Percentiles rank a stretch among this genome's conserved stretches.
These are phyloP conservation scores for Fusarium fujikuroi DNA, from an alignment of 2,329 filamentous ascomycete genomes.

Conservation along the genomic window DNA sequence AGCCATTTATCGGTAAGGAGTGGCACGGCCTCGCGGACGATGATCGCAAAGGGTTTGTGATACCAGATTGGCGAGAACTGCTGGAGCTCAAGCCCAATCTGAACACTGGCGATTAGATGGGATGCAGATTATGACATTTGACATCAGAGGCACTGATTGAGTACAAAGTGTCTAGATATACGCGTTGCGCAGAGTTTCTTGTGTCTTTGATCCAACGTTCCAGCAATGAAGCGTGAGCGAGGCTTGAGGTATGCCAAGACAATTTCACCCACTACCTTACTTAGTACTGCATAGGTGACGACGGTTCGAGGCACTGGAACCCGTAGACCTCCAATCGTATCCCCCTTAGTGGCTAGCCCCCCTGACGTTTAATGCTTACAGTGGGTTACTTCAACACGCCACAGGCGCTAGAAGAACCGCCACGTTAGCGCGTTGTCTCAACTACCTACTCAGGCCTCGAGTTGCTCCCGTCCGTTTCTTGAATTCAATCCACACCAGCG, in stretches of 20 bases:
- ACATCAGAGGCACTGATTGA: background rate
- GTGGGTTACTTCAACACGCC: slow-evolving; percentile 31
- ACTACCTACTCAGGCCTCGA: slow-evolving; percentile 9
- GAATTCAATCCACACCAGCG: slow-evolving; percentile 12
- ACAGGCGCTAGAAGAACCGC: slow-evolving; percentile 40
- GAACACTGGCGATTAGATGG: slow-evolving; percentile 21
- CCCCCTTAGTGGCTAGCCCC: background rate
- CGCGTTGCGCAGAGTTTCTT: background rate
- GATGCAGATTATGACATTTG: background rate
- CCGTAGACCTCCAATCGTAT: background rate
- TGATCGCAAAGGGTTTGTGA: slow-evolving; percentile 54
- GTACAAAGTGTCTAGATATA: background rate
- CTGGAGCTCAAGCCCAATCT: slow-evolving; percentile 21
- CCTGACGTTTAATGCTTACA: slow-evolving; percentile 20
- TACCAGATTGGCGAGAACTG: slow-evolving; percentile 60
- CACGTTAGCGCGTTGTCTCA: slow-evolving; percentile 35
- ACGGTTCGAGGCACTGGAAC: background rate
- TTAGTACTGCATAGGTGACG: background rate
- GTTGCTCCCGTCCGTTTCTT: slow-evolving; percentile 29
- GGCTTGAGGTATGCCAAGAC: slow-evolving; percentile 9
- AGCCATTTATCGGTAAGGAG: slow-evolving; percentile 59
- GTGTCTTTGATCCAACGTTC: background rate
- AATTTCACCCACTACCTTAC: slow-evolving; percentile 17
- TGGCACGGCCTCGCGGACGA: slow-evolving; percentile 52
- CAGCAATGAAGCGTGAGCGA: background rate